These are phyloP conservation scores for Lactarius deliciosus DNA, from an alignment of 768 basidiomycete species.

Conservation along the genomic window DNA sequence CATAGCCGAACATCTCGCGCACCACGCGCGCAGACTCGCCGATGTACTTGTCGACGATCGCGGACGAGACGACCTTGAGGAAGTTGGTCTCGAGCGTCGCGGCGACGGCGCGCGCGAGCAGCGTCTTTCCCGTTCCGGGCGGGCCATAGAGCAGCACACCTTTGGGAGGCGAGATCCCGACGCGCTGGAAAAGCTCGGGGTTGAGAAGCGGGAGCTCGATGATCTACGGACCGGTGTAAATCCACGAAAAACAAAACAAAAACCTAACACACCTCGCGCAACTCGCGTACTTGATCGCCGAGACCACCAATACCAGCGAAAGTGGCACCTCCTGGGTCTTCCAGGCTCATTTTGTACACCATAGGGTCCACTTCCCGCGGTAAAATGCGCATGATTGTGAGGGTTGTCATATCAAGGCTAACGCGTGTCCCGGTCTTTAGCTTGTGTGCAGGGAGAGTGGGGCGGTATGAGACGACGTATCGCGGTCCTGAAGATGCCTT, in stretches of 20 bases:
- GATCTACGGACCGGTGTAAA: slow-evolving; percentile 49
- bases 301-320: slow-evolving; percentile 98
- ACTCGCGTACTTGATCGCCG: slow-evolving; percentile 92
- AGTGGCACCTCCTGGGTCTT: slow-evolving; percentile 92
- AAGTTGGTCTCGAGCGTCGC: slow-evolving; percentile 95
- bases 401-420: slow-evolving; percentile 97
- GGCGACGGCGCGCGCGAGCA: slow-evolving; percentile 94
- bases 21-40: slow-evolving; percentile 96
- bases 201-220: slow-evolving; percentile 94
- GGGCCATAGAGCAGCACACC: slow-evolving; percentile 96
- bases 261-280: slow-evolving; percentile 71
- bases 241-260: neutral
- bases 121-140: slow-evolving; percentile 94
- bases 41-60: slow-evolving; percentile 98
- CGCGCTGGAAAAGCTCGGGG: slow-evolving; percentile 92
- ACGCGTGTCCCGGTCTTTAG: slow-evolving; percentile 94
- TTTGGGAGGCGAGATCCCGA: slow-evolving; percentile 95
- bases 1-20: slow-evolving; percentile 99
- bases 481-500: slow-evolving; percentile 98
- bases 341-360: slow-evolving; percentile 99
- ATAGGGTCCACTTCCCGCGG: slow-evolving; percentile 97
- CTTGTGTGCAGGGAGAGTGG: slow-evolving; percentile 85
- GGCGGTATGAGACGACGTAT: slow-evolving; percentile 97
- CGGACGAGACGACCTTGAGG: slow-evolving; percentile 97
- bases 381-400: slow-evolving; percentile 98